Base-by-base conservation (phyloP, 78 protist genomes). In the Tieghemostelium lacteum region DNA sequence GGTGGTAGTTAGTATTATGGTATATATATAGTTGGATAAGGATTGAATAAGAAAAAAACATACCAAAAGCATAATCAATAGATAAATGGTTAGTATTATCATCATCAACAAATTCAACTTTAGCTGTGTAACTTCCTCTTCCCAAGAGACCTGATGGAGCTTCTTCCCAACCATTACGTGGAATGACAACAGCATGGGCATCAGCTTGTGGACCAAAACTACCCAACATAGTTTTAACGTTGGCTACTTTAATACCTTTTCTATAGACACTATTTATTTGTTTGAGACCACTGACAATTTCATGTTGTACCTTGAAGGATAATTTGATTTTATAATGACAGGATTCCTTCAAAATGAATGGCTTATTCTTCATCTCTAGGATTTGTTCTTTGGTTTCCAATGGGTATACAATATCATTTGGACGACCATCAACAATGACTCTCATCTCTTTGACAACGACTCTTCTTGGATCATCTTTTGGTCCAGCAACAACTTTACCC, bases 71-170 rank as follows among this genome's bases (percentile, higher is more conserved):
- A 66, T 93, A 96, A 78, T 96, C 96, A 73, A 75, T 70, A n/a
- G 34, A 85, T 24, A 92, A 80, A 73, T 96, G 95, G 28, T 36
- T 40, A 20, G 17, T 29, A 34, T 49, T 37, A 62, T 96, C 97
- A 69, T 96, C 97, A 36, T 96, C 97, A 33, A 62, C 65, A 66
- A 96, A 96, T 52, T 72, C 76, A 57, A 73, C 60, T 75, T 92
- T 87, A 26, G 94, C 97, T n/a, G 62, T 87, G 93, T 96, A 96
- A 31, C 71, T 28, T 39, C 97, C 97, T 60, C 97, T 91, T 3
- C 94, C 85, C 2, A 96, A 73, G 39, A 96, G 37, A 73, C 97
- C 97, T 5, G 94, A 71, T 62, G 97, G 97, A 29, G 96, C 96
- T 49, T 80, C 78, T 45, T 69, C 94, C 72, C 71, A 87, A 73